phyloP scores from a whole-genome alignment of 106 monocot genomes.

The Allium fistulosum region DNA sequence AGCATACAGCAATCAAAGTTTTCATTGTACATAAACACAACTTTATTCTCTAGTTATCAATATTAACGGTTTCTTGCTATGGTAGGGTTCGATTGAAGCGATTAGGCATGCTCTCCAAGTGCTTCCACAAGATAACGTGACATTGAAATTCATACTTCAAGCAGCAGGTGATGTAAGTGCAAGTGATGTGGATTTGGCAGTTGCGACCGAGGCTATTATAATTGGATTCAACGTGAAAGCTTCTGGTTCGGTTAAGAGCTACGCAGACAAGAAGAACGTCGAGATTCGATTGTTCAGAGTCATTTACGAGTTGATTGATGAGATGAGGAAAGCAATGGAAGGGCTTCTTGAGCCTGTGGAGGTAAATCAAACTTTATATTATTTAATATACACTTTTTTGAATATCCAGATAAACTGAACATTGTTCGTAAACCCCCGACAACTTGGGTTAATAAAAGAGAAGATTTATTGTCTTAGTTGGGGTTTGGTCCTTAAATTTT shows the following conservation, averaged over 20 bases:
- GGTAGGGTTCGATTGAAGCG: conserved; percentile 94
- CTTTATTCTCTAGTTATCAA: too few relatives aligned
- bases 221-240: conserved; percentile 95
- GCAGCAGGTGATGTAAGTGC: conserved; percentile 85
- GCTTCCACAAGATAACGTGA: conserved; percentile 89
- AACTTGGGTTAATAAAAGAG: too few relatives aligned
- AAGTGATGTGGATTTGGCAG: conserved; percentile 90
- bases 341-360: conserved; percentile 88
- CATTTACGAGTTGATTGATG: conserved; percentile 91
- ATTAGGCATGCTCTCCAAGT: conserved; percentile 82
- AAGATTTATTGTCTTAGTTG: too few relatives aligned
- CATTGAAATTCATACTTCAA: conserved; percentile 82
- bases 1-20: too few relatives aligned
- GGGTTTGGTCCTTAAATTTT: too few relatives aligned
- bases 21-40: too few relatives aligned
- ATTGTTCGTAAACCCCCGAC: too few relatives aligned
- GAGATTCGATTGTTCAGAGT: conserved; percentile 90
- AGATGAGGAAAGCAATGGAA: conserved; percentile 89
- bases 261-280: conserved; percentile 79
- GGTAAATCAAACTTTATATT: conserved; percentile 26
- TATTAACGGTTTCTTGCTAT: too few relatives aligned
- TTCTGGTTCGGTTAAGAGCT: conserved; percentile 73
- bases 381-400: too few relatives aligned
- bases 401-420: too few relatives aligned
- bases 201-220: conserved; percentile 77